A percentile compares a stretch with the other conserved stretches of the same genome.
phyloP scores from a whole-genome alignment of 2,329 filamentous ascomycete species.

The Pyrenochaeta sp. region DNA sequence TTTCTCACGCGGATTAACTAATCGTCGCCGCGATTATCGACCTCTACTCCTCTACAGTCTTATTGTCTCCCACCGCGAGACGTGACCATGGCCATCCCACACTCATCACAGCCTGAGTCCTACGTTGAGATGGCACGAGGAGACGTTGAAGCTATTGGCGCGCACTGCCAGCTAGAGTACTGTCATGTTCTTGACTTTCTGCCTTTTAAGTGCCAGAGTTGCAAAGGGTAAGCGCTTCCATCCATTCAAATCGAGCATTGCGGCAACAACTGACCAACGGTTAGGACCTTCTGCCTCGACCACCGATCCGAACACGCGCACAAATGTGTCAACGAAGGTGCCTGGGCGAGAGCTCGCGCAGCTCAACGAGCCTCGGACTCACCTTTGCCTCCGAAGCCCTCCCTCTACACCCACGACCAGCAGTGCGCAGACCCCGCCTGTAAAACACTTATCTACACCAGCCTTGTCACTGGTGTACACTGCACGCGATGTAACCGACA shows the following conservation, averaged over 20 bases:
- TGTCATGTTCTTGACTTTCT: constrained; percentile 97
- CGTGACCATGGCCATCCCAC: constrained; percentile 27
- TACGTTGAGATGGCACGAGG: constrained; percentile 73
- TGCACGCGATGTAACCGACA: constrained; percentile 75
- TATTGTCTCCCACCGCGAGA: not conserved
- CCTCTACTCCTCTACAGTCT: not conserved
- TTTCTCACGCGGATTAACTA: constrained; percentile 5
- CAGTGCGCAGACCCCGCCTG: constrained; percentile 73
- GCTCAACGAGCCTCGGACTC: constrained; percentile 36
- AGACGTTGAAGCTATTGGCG: constrained; percentile 86
- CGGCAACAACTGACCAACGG: constrained; percentile 11
- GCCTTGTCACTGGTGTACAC: constrained; percentile 72
- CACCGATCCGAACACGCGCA: constrained; percentile 89
- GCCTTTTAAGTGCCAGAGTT: constrained; percentile 92
- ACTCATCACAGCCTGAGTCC: constrained; percentile 47
- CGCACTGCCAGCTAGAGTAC: constrained; percentile 89
- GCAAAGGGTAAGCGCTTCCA: constrained; percentile 63
- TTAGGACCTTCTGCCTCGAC: constrained; percentile 86
- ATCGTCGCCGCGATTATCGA: constrained; percentile 6
- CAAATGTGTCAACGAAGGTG: constrained; percentile 68
- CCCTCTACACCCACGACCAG: constrained; percentile 69
- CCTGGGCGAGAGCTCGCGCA: constrained; percentile 64
- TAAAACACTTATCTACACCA: constrained; percentile 76
- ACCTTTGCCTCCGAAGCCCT: constrained; percentile 56
- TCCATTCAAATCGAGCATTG: too few relatives aligned